Evolutionary conservation across 257 asterid species (phyloP), one percentile per base, ranked within the genome.

Genomic region (Gardenia jasminoides): DNA sequence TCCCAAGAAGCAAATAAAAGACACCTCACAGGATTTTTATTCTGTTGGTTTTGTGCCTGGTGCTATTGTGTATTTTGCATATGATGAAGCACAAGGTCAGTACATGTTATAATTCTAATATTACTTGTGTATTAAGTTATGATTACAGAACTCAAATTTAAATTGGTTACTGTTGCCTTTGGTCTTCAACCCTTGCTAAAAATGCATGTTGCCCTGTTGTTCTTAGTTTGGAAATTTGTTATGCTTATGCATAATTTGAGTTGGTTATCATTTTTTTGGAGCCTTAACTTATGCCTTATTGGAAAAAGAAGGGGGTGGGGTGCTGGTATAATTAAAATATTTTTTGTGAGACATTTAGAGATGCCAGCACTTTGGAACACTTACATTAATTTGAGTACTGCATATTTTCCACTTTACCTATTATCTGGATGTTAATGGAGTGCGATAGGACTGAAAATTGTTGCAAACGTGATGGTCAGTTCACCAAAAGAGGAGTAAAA

Each of bases 41-140:
- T 84, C 99, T 80, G 95, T 93, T 83, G 97, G 97, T 75, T 96
- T 96, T 78, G 82, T 90, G 65, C 98, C 98, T 12, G 99, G 98
- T 79, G 97, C 99, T 74, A 88, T 96, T 71, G 96, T 96, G 80
- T 96, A 96, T 87, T 96, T 93, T 65, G 86, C 97, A 6, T 83
- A 86, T 69, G 90, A 92, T 78, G 80, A 76, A 22, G 90, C 92
- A 76, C 86, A 88, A 85, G 99, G 98, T 93, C 54, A 85, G 74
- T 73, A 59, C 30, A 56, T 61, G 43, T 73, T 80, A 62, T 75
- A 59, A 22, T 70, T n/a, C 36, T 58, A 39, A 16, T 4, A 26
- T 52, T 17, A 36, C 26, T 67, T 24, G 67, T 80, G 50, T 20
- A 59, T 48, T 24, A 22, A 28, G 7, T 1, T 50, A 10, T 67